phyloP scores from a whole-genome alignment of 2,329 filamentous ascomycete genomes.

The Rhinocladiella mackenziei region DNA sequence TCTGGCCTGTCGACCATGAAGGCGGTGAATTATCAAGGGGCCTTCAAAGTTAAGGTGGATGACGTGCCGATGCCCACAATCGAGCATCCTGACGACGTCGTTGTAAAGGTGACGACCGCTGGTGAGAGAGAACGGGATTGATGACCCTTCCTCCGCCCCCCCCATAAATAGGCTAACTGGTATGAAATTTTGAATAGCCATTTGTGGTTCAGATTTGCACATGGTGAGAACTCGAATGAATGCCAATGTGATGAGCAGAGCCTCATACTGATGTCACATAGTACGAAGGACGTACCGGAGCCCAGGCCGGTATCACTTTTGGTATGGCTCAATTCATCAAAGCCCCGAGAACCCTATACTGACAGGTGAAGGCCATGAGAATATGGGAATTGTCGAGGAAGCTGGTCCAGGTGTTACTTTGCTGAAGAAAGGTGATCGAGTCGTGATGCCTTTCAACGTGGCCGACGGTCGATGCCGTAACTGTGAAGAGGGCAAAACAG shows the following conservation, averaged over 20 bases:
- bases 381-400: conserved; percentile 57
- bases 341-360: neutral
- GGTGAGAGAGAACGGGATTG: too few relatives aligned
- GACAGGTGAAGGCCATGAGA: conserved; percentile 49
- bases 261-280: conserved; percentile 43
- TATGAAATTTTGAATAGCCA: conserved; percentile 36
- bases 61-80: conserved; percentile 57
- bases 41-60: conserved; percentile 60
- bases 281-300: conserved; percentile 64
- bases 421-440: conserved; percentile 59
- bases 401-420: conserved; percentile 57
- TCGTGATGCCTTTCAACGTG: conserved; percentile 64
- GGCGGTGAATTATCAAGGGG: conserved; percentile 60
- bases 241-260: neutral
- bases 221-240: conserved; percentile 28
- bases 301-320: conserved; percentile 59
- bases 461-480: conserved; percentile 61
- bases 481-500: conserved; percentile 61
- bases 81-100: conserved; percentile 61
- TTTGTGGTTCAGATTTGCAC: conserved; percentile 53
- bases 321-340: conserved; percentile 34
- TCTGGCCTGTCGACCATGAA: conserved; percentile 48
- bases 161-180: conserved; percentile 5
- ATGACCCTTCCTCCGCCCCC: too few relatives aligned
- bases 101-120: conserved; percentile 63